phyloP scores from a whole-genome alignment of 2,329 filamentous ascomycete genomes.

The Penicillium glabrum region DNA sequence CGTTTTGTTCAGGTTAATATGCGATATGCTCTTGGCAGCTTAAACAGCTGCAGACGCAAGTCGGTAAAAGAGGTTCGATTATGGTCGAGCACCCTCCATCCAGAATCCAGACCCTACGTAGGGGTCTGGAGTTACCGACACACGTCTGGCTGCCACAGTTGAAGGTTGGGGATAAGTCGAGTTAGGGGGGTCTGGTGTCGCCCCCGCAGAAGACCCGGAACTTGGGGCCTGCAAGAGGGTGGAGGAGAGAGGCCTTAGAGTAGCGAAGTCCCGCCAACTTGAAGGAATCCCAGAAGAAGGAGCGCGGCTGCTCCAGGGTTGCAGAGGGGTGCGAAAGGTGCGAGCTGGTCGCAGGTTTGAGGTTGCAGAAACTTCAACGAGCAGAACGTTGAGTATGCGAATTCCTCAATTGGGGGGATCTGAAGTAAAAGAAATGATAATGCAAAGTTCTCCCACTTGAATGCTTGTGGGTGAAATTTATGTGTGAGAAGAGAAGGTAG shows the following conservation, averaged over 20 bases:
- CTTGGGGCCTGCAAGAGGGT: constrained; percentile 88
- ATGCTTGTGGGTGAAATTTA: neutral
- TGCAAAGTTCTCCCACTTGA: neutral
- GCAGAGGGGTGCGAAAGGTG: constrained; percentile 12
- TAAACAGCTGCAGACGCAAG: constrained; percentile 26
- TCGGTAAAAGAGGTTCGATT: constrained; percentile 27
- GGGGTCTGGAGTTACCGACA: constrained; percentile 43
- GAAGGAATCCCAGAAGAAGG: constrained; percentile 58
- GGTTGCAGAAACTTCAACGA: constrained; percentile 14
- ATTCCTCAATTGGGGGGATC: neutral
- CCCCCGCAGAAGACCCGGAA: constrained; percentile 95
- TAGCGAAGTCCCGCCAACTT: constrained; percentile 89
- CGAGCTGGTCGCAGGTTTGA: constrained; percentile 9
- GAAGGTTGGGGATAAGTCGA: constrained; percentile 47
- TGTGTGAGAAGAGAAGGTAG: neutral
- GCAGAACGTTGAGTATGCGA: constrained; percentile 1
- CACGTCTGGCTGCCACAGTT: constrained; percentile 38
- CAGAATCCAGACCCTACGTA: constrained; percentile 44
- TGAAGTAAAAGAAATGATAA: neutral
- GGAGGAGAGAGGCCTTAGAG: constrained; percentile 70
- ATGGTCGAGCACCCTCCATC: constrained; percentile 34
- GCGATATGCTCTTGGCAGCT: constrained; percentile 18
- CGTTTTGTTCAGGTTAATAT: neutral
- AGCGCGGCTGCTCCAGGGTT: constrained; percentile 45
- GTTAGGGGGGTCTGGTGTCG: constrained; percentile 97